phyloP scores from a whole-genome alignment of 768 basidiomycete genomes.

The Tylopilus balloui region DNA sequence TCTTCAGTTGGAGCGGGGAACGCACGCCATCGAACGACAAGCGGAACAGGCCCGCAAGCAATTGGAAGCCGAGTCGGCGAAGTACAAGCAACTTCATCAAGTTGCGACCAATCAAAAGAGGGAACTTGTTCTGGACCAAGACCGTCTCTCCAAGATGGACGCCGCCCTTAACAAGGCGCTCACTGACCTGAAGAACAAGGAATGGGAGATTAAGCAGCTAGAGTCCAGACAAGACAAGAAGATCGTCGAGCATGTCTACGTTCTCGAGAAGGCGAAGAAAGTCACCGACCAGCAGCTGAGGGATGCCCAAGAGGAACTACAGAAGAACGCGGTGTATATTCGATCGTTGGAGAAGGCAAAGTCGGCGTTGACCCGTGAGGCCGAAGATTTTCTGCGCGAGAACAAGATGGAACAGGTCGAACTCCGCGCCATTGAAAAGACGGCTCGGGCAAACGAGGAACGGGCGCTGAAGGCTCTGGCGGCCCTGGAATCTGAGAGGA shows the following conservation, averaged over 20 bases:
- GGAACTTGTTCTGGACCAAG: conserved; percentile 65
- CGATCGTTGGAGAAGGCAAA: conserved; percentile 86
- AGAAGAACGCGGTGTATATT: conserved; percentile 69
- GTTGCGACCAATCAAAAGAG: conserved; percentile 54
- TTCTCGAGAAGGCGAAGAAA: conserved; percentile 91
- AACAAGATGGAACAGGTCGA: conserved; percentile 66
- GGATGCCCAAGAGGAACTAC: conserved; percentile 74
- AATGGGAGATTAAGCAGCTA: conserved; percentile 84
- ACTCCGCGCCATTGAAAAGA: conserved; percentile 66
- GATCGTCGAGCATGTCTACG: conserved; percentile 97
- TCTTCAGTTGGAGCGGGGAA: conserved; percentile 78
- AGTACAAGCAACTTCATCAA: conserved; percentile 74
- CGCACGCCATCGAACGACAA: conserved; percentile 68
- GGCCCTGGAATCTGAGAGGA: conserved; percentile 65
- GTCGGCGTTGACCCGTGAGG: conserved; percentile 65
- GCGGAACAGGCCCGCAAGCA: conserved; percentile 67
- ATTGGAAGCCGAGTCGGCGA: conserved; percentile 67
- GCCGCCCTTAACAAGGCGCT: conserved; percentile 76
- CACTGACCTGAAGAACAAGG: conserved; percentile 73
- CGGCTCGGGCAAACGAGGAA: conserved; percentile 57
- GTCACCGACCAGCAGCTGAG: conserved; percentile 88
- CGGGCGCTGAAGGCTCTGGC: conserved; percentile 49
- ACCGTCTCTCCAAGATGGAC: conserved; percentile 67
- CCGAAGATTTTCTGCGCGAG: conserved; percentile 76
- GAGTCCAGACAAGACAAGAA: conserved; percentile 91